Evolutionary conservation across 768 basidiomycete genomes (phyloP), one percentile per base, ranked within the genome.

Genomic region (Lactifluus pinguis): DNA sequence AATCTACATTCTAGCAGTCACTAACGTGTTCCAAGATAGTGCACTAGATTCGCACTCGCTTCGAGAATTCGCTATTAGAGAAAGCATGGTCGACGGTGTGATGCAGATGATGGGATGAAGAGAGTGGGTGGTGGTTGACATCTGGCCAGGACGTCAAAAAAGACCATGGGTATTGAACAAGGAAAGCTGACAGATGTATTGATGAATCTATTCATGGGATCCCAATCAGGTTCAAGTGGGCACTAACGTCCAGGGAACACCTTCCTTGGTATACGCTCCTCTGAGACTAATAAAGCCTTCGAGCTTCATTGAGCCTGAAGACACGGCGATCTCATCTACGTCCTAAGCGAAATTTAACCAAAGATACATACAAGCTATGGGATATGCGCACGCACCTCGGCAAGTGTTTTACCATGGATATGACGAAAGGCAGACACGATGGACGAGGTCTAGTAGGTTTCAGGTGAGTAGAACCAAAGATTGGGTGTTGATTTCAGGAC

Each of bases 201-300:
- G 95, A 71, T 87, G 82, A n/a, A 81, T 74, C 90, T 95, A 69
- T 61, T 62, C 59, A 36, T 61, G 30, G 62, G 63, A 71, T 63
- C 47, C 60, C 42, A 64, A 47, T 62, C 64, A 66, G 63, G 57
- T 57, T 32, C 49, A 49, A 34, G 49, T 30, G 49, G n/a, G 6
- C 13, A 42, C 49, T 19, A 32, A 21, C n/a, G 30, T 54, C 52
- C 61, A 65, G 53, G 53, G 10, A 67, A 65, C 59, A 61, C 67
- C 57, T 62, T 85, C 93, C 76, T 87, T 92, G 21, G 89, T 85
- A 62, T 77, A 73, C 25, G 86, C 80, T 8, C 91, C 90, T 17
- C 82, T 80, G 6, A 92, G 76, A 69, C 91, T 89, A 58, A 97
- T 83, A 70, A 98, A 98, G 0, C 95, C 95, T 59, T 85, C 76